Evolutionary conservation across 768 basidiomycete species (phyloP), one percentile per base, ranked within the genome.

Genomic region (Plicaturopsis crispa): DNA sequence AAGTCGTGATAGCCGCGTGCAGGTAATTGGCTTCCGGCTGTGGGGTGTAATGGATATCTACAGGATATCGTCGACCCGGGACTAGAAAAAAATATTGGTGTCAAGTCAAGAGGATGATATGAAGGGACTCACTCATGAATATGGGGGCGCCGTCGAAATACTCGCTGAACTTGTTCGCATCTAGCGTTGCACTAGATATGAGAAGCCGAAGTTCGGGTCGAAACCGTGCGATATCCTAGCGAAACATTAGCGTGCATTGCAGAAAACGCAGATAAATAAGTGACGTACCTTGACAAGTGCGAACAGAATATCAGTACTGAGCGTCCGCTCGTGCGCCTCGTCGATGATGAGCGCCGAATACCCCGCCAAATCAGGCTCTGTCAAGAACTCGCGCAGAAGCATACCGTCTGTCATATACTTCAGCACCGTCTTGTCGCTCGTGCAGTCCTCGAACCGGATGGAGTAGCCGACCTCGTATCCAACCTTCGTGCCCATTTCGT

Each of bases 401-500:
- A 99, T 98, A 23, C 96, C 96, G 54, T 99, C 96, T 31, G 96
- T 99, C 96, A 99, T 96, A 63, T 99, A 99, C 63, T 99, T 98
- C 53, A 99, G 70, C 31, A 93, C 84, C 4, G 96, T 99, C 69
- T 96, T 97, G 70, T 98, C 92, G 66, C 90, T 96, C 14, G 96
- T 99, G 59, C 92, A 96, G 60, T 99, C 96, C 62, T 99, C 96
- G 64, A 99, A 99, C 22, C 96, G 89, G 50, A 99, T 99, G 23
- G 93, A 94, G 61, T 99, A 99, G n/a, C 96, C 96, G 35, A 99
- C 96, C 63, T 98, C 94, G 50, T 93, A 88, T 7, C 96, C 96
- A 28, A 99, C 82, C 59, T 97, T 86, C 3, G 82, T 86, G 6
- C 93, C 96, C 84, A 98, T 92, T 63, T 99, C 96, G 45, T 98